Evolutionary conservation across 2,329 filamentous ascomycete genomes (phyloP).

Genomic region (Botrytis aclada): DNA sequence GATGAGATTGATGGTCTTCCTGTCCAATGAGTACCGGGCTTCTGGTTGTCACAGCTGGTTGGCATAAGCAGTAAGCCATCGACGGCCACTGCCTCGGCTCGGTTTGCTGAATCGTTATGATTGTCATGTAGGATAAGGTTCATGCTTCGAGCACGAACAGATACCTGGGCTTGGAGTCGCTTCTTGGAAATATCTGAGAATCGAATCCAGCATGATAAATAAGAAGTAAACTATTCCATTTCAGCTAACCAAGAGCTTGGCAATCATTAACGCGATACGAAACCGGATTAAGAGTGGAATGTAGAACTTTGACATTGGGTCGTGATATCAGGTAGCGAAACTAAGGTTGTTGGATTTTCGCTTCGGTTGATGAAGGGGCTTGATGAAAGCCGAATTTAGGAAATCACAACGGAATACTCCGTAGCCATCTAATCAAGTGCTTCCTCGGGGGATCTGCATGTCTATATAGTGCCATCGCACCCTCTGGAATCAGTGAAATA

Average conservation of each 20-base stretch:
- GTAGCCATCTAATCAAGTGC: background rate
- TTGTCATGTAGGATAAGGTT: background rate
- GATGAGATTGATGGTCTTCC: too few species aligned
- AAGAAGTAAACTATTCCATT: background rate
- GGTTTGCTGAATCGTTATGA: background rate
- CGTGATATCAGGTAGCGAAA: background rate
- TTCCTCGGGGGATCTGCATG: background rate
- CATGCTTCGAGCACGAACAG: background rate
- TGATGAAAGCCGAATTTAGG: background rate
- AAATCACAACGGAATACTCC: background rate
- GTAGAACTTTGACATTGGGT: background rate
- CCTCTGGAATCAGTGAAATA: too few species aligned
- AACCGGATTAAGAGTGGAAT: background rate
- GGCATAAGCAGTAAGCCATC: background rate
- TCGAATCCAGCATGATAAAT: background rate
- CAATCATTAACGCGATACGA: background rate
- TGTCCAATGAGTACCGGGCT: too few species aligned
- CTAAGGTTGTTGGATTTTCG: background rate
- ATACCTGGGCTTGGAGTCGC: background rate
- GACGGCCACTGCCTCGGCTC: background rate
- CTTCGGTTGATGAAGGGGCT: conserved; percentile 8
- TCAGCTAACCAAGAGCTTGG: background rate
- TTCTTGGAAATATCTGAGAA: background rate
- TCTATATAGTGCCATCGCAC: background rate
- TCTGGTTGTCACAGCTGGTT: background rate